Percentiles rank a stretch among this genome's conserved stretches.
Evolutionary conservation across 1,284 basidiomycete species (phyloP).

Genomic region (Cystobasidium sp.): DNA sequence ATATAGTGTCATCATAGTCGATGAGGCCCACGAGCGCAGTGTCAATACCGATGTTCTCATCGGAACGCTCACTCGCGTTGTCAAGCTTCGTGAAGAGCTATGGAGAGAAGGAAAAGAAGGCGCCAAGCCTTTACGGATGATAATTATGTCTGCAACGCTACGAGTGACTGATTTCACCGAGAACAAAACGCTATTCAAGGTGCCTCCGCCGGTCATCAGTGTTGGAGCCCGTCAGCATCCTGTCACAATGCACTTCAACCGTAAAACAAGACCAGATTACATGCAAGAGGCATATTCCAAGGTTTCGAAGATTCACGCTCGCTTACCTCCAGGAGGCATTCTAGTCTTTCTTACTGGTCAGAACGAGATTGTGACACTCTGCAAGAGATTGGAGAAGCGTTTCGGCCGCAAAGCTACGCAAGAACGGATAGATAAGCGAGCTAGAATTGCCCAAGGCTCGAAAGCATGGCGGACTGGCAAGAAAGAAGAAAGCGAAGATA

Average conservation of each 20-base stretch:
- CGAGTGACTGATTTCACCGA: conserved; percentile 90
- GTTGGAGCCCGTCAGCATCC: conserved; percentile 91
- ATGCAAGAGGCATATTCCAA: conserved; percentile 89
- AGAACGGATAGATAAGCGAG: conserved; percentile 60
- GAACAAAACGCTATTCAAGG: conserved; percentile 79
- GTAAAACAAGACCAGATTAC: conserved; percentile 84
- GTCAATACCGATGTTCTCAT: conserved; percentile 98
- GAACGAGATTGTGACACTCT: conserved; percentile 71
- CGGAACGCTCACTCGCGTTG: conserved; percentile 89
- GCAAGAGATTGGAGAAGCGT: conserved; percentile 73
- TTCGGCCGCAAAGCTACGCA: conserved; percentile 73
- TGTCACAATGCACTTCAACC: conserved; percentile 91
- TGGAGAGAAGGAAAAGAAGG: conserved; percentile 74
- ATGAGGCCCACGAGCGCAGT: conserved; percentile 97
- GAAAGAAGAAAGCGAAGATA: conserved; percentile 33
- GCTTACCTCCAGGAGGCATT: conserved; percentile 72
- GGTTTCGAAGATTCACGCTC: conserved; percentile 75
- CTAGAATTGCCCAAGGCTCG: conserved; percentile 47
- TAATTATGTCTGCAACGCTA: conserved; percentile 99
- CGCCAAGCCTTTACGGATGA: conserved; percentile 80
- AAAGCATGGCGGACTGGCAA: conserved; percentile 25
- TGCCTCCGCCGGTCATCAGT: conserved; percentile 85
- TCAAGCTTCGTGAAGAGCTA: conserved; percentile 82
- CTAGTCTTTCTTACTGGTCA: conserved; percentile 79
- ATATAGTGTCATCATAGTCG: conserved; percentile 93